Evolutionary conservation across 805 yeast genomes (phyloP), one percentile per base, ranked within the genome.

Genomic region (Starmera amethionina): DNA sequence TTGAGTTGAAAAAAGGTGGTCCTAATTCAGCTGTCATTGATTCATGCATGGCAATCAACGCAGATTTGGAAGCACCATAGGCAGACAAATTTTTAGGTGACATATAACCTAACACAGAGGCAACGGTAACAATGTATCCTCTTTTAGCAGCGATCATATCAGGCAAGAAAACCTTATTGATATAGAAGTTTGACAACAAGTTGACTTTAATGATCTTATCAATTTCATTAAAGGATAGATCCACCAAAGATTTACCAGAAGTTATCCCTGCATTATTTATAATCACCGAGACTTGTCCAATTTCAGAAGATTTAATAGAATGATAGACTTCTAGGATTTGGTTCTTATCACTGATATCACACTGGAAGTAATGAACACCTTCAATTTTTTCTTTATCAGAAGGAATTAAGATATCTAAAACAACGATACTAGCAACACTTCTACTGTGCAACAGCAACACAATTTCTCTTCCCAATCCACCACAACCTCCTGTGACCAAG

Each of bases 1-100:
- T 22, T 2, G 62, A 56, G 39, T 60, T 63, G 30, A 70, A 54
- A 13, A 74, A 61, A 15, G 51, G 54, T 0, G 73, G 68, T 0
- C 82, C 79, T 27, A 83, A 54, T 57, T 83, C 93, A 51, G 75
- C 77, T 0, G 83, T 75, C 30, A 90, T 62, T 1, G 90, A 78
- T 55, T 85, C 95, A 56, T 89, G 97, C 34, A 88, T 62, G 0
- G 90, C 88, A 39, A 90, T 75, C 27, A 86, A 60, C 0, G 94
- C 97, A 0, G 95, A 80, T 56, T 90, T 90, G 13, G 95, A 75
- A 0, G 97, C 96, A 0, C 96, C 96, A 54, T 90, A 90, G 0
- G 83, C 83, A 40, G 77, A 65, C 42, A 86, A 66, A 18, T 82
- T 67, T 9, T 95, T 89, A 0, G 97, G 97, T 0, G 93, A 72